Percentiles rank a stretch among this genome's conserved stretches.
Evolutionary conservation across 208 protist genomes (phyloP).

Genomic region (Trypanosoma mega): DNA sequence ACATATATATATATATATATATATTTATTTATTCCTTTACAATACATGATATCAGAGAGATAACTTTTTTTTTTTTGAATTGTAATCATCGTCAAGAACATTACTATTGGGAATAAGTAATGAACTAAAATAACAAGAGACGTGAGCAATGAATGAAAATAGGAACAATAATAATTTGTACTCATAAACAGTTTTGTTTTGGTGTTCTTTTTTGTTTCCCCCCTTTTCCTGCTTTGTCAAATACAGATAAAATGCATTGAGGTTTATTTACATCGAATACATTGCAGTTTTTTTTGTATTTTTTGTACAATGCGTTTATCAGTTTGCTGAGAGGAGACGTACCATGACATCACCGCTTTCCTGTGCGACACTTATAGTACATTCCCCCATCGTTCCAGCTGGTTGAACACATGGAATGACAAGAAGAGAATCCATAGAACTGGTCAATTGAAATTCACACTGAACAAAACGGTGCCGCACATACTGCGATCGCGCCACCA

Average conservation of each 20-base stretch:
- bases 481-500: conserved; percentile 73
- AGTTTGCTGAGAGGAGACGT: conserved; percentile 32
- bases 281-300: too few species aligned
- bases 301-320: too few species aligned
- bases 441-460: conserved; percentile 43
- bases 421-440: conserved; percentile 57
- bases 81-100: too few species aligned
- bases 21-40: conserved; percentile 12
- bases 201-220: not conserved
- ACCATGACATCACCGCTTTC: conserved; percentile 27
- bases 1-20: conserved; percentile 28
- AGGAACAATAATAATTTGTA: conserved; percentile 7
- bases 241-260: too few species aligned
- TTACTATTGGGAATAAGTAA: too few species aligned
- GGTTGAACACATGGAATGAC: conserved; percentile 84
- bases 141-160: too few species aligned
- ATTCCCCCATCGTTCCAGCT: conserved; percentile 49
- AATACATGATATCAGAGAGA: conserved; percentile 1
- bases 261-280: too few species aligned
- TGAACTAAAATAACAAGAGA: too few species aligned
- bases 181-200: not conserved
- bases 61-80: conserved; percentile 5
- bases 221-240: too few species aligned
- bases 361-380: conserved; percentile 53
- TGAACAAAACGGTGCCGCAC: conserved; percentile 56